Evolutionary conservation across 768 basidiomycete genomes (phyloP).

Genomic region (Hericium coralloides): DNA sequence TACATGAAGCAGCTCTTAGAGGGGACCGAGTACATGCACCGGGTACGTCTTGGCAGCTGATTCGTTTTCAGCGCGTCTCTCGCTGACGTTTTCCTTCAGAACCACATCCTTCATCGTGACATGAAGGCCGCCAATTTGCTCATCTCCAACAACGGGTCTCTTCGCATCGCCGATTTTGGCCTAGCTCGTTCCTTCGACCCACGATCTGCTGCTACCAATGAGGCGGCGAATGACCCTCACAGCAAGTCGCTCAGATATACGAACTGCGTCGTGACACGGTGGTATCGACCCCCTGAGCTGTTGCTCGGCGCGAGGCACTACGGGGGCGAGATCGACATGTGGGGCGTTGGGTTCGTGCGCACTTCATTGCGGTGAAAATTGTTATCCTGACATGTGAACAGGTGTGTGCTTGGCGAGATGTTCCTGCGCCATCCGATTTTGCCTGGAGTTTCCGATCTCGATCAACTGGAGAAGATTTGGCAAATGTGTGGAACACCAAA

Average conservation of each 20-base stretch:
- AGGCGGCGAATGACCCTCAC: constrained; percentile 28
- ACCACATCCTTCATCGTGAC: constrained; percentile 94
- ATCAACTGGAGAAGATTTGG: constrained; percentile 89
- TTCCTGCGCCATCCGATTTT: constrained; percentile 81
- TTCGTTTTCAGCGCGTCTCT: constrained; percentile 4
- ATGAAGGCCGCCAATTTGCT: constrained; percentile 98
- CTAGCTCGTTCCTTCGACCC: constrained; percentile 77
- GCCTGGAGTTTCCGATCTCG: constrained; percentile 80
- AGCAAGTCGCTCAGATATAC: constrained; percentile 73
- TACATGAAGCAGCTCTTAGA: constrained; percentile 96
- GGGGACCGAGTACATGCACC: constrained; percentile 93
- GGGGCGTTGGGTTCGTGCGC: constrained; percentile 82
- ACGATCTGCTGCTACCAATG: constrained; percentile 30
- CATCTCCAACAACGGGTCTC: constrained; percentile 75
- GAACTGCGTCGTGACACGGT: constrained; percentile 89
- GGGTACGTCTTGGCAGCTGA: constrained; percentile 41
- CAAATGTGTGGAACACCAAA: constrained; percentile 83
- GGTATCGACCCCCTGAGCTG: constrained; percentile 93
- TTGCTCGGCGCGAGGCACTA: constrained; percentile 85
- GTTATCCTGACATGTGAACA: constrained; percentile 20
- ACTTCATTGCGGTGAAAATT: background rate
- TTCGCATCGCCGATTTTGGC: constrained; percentile 95
- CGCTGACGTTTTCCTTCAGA: constrained; percentile 36
- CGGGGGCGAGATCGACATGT: constrained; percentile 92
- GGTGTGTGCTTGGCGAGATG: constrained; percentile 97